Evolutionary conservation across 2,329 filamentous ascomycete genomes (phyloP), one percentile per base, ranked within the genome.

Genomic region (Fusarium palustre): DNA sequence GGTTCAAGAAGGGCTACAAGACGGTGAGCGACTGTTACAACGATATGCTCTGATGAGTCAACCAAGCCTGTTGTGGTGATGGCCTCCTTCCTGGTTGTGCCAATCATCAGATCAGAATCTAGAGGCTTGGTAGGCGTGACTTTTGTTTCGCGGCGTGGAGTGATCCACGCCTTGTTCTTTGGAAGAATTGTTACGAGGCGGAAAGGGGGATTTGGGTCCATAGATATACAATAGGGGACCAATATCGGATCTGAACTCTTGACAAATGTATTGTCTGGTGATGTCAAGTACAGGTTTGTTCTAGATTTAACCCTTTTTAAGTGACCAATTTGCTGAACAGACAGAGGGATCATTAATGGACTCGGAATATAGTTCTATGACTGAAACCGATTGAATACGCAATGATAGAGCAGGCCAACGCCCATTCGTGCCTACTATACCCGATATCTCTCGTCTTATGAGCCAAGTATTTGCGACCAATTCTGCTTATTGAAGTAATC

Each of bases 401-500:
- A 18, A 38, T 3, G 15, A 24, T 10, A 12, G 13, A 20, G 24
- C 5, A 9, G 15, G 18, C 7, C 20, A 25, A 36, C 11, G 2
- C 11, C 16, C 9, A 2, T 12, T 6, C 7, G 1, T 28, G 7
- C 6, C 9, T 24, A 12, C 7, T 3, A 15, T 15, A 12, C 12
- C 18, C 13, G 8, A 10, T n/a, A 20, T 9, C 10, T 11, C 8
- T 2, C 6, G n/a, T 39, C 15, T 46, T 5, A 69, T 10, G 28
- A 61, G 5, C 45, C 54, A 25, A 70, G 48, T 8, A 65, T 43
- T 30, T 47, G 55, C 4, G 39, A 12, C 64, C 67, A 70, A 7
- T 70, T 41, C 25, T 70, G 67, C 24, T 65, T 70, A 59, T 43
- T 60, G 13, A 70, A 52, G 36, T 65, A 68, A 7, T 61, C 59